Percentiles rank a stretch among this genome's conserved stretches.
These are phyloP conservation scores for Heliamphora exappendiculata DNA, from an alignment of 148 eudicot species.

Conservation along the genomic window DNA sequence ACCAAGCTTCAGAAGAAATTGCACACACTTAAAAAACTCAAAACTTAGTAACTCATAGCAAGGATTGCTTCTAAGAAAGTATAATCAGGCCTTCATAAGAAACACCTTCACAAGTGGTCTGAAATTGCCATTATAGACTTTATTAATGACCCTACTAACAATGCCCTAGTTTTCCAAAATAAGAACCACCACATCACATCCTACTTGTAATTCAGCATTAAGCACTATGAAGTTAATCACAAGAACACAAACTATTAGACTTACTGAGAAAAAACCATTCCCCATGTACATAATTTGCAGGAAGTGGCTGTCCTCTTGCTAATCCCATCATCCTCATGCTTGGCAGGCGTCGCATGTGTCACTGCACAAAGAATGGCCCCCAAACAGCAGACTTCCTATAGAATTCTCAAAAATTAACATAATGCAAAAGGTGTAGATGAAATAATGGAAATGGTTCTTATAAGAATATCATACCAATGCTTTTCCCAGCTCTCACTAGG, in stretches of 20 bases:
- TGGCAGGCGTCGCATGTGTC: background rate
- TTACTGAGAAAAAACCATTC: background rate
- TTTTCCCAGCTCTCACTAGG: too few relatives aligned
- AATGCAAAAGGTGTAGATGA: too few relatives aligned
- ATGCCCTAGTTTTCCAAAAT: background rate
- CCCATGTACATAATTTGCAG: background rate
- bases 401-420: too few relatives aligned
- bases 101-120: background rate
- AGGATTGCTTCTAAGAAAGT: background rate
- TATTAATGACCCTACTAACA: background rate
- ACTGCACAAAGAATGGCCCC: background rate
- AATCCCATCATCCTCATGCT: background rate
- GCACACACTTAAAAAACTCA: background rate
- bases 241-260: background rate
- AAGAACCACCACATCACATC: background rate
- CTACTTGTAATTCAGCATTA: background rate
- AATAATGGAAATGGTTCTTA: too few relatives aligned
- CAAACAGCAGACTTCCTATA: too few relatives aligned
- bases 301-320: too few relatives aligned
- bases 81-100: background rate
- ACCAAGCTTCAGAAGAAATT: background rate
- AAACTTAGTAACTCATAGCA: background rate
- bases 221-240: constrained; percentile 4
- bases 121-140: background rate
- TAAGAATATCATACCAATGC: too few relatives aligned